Evolutionary conservation across 306 rosid genomes (phyloP).

Genomic region (Elaeagnus macrophylla): DNA sequence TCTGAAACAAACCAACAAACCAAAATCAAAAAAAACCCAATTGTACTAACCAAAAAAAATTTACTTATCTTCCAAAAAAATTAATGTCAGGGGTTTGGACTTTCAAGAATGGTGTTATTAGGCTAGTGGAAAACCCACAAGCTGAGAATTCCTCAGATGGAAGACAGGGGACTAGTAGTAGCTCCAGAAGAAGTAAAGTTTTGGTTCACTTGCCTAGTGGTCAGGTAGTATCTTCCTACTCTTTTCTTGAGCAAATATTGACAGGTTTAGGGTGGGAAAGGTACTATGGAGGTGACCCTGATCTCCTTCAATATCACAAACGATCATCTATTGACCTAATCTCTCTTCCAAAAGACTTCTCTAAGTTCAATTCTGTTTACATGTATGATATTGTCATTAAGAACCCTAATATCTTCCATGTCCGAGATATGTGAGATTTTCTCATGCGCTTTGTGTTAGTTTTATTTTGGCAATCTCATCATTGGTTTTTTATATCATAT

Average conservation of each 20-base stretch:
- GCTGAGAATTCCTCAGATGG: conserved; percentile 31
- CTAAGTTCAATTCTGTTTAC: conserved; percentile 69
- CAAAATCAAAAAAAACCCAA: too few relatives aligned
- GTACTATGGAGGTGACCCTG: conserved; percentile 80
- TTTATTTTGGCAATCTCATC: too few relatives aligned
- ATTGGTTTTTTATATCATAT: too few relatives aligned
- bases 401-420: conserved; percentile 79
- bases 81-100: conserved; percentile 88
- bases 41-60: not conserved
- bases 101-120: conserved; percentile 64
- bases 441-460: too few relatives aligned
- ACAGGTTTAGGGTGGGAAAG: conserved; percentile 85
- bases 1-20: too few relatives aligned
- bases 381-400: conserved; percentile 92
- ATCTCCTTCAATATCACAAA: conserved; percentile 77
- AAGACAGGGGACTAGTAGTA: conserved; percentile 27
- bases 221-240: conserved; percentile 51
- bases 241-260: conserved; percentile 50
- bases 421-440: conserved; percentile 41
- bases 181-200: conserved; percentile 30
- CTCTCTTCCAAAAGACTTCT: conserved; percentile 77
- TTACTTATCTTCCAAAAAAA: not conserved
- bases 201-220: conserved; percentile 69
- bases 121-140: conserved; percentile 61
- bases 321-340: conserved; percentile 79